Evolutionary conservation across 2,329 filamentous ascomycete genomes (phyloP).

Genomic region (Neospermospora avenae): DNA sequence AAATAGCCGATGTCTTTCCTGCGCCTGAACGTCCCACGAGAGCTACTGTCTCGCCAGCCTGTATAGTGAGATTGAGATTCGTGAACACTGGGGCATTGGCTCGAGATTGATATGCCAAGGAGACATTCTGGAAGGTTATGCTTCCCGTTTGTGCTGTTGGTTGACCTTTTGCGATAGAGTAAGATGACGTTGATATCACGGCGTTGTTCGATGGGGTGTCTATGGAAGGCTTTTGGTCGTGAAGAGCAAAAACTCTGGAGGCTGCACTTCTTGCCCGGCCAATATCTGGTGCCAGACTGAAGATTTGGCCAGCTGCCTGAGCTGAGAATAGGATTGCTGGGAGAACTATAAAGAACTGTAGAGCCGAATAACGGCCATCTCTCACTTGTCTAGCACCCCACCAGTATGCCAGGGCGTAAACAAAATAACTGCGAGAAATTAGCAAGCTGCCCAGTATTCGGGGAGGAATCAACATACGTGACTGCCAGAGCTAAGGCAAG

Average conservation of each 20-base stretch:
- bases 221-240: constrained; percentile 40
- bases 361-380: constrained; percentile 58
- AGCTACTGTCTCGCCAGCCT: constrained; percentile 58
- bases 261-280: constrained; percentile 62
- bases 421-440: constrained; percentile 58
- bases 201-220: constrained; percentile 19
- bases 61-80: constrained; percentile 54
- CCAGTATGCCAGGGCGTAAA: constrained; percentile 77
- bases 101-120: constrained; percentile 63
- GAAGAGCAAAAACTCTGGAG: constrained; percentile 51
- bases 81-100: constrained; percentile 56
- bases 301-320: constrained; percentile 71
- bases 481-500: constrained; percentile 50
- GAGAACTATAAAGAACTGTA: constrained; percentile 73
- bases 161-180: constrained; percentile 9
- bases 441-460: constrained; percentile 12
- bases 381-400: constrained; percentile 72
- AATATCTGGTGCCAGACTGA: constrained; percentile 72
- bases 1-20: constrained; percentile 64
- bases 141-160: constrained; percentile 23
- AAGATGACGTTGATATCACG: not conserved
- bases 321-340: constrained; percentile 69
- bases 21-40: constrained; percentile 64
- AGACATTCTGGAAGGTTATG: constrained; percentile 55
- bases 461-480: constrained; percentile 19